These are phyloP conservation scores for Tanacetum coccineum DNA, from an alignment of 129 eudicot species.

Conservation along the genomic window DNA sequence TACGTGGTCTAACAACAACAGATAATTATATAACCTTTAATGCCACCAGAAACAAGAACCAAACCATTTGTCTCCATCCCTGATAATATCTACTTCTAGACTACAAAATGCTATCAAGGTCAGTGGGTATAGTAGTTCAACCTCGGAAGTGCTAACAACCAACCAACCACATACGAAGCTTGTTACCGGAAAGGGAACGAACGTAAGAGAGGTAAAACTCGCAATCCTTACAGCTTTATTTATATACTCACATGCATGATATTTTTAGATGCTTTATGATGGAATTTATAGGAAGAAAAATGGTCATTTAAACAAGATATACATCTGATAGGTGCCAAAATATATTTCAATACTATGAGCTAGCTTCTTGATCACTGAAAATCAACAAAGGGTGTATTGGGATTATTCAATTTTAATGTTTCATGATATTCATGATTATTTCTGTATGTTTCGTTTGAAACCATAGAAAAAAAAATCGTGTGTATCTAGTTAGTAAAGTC, in stretches of 20 bases:
- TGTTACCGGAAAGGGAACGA: background rate
- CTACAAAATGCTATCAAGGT: conserved; percentile 15
- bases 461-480: too few relatives aligned
- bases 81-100: conserved; percentile 15
- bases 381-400: too few relatives aligned
- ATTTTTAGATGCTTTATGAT: too few relatives aligned
- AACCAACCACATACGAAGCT: background rate
- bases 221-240: background rate
- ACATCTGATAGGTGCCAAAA: too few relatives aligned
- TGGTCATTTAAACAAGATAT: too few relatives aligned
- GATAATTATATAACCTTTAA: background rate
- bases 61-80: conserved; percentile 10
- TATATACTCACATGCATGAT: background rate
- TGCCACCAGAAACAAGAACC: conserved; percentile 12
- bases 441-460: too few relatives aligned
- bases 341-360: too few relatives aligned
- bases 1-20: conserved; percentile 13
- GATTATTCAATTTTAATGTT: too few relatives aligned
- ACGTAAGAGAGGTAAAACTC: background rate
- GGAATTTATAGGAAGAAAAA: too few relatives aligned
- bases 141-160: background rate
- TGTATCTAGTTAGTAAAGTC: too few relatives aligned
- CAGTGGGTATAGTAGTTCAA: conserved; percentile 7
- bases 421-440: too few relatives aligned
- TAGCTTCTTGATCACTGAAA: too few relatives aligned